Evolutionary conservation across 805 yeast genomes (phyloP).

Genomic region (Spencermartinsiella europaea): DNA sequence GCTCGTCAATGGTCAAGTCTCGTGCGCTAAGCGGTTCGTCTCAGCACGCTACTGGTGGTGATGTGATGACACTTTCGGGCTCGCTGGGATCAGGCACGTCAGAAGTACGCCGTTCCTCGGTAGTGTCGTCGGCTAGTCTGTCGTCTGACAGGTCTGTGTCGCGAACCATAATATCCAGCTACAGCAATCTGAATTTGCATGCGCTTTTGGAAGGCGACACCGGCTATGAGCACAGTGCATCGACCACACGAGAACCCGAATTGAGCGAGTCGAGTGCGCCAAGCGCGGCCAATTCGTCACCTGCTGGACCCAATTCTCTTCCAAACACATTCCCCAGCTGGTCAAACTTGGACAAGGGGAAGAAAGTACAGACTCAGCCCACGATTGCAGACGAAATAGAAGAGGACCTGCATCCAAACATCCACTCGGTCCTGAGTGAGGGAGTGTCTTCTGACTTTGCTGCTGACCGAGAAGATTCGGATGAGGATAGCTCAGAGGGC

Average conservation of each 20-base stretch:
- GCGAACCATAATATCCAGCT: slow-evolving; percentile 10
- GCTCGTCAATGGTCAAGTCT: neutral
- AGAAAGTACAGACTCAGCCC: neutral
- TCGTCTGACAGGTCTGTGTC: neutral
- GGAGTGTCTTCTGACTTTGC: neutral
- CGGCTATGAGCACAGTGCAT: slow-evolving; percentile 8
- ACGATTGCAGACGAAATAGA: neutral
- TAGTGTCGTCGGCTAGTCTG: slow-evolving; percentile 1
- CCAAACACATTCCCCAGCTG: neutral
- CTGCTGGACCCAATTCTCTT: neutral
- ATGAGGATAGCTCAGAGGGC: slow-evolving; percentile 13
- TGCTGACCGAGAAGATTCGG: neutral
- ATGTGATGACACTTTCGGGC: neutral
- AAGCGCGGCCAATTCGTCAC: neutral
- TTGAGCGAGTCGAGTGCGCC: neutral
- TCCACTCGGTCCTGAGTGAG: neutral
- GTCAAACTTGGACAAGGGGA: neutral
- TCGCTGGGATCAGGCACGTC: neutral
- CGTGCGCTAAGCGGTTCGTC: slow-evolving; percentile 5
- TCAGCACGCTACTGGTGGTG: neutral
- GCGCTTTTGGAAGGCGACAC: slow-evolving; percentile 16
- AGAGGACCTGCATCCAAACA: too few species aligned
- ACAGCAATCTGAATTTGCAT: slow-evolving; percentile 18
- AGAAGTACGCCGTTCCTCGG: slow-evolving; percentile 5
- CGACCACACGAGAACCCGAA: neutral